Evolutionary conservation across 176 grass and related monocot species (phyloP), one percentile per base, ranked within the genome.

Genomic region (Triticum urartu): DNA sequence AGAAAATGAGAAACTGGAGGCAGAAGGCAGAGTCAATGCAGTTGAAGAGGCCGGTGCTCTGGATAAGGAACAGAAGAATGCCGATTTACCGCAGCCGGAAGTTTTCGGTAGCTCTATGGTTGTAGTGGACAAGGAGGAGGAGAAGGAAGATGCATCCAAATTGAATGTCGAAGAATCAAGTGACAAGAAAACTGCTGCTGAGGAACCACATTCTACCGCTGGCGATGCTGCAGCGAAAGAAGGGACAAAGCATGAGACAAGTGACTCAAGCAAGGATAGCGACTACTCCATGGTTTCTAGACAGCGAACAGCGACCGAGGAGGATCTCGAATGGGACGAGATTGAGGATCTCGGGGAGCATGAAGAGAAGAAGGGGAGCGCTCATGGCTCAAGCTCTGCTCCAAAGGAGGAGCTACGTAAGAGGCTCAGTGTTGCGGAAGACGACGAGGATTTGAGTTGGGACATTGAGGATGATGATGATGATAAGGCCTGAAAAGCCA

Each of bases 371-470:
- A 98, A 91, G 10, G 72, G 69, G 14, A 71, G 64, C 9, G 30
- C 78, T 18, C 60, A 84, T 2, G 85, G 35, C 54, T 75, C 72
- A n/a, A 95, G 64, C 67, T 50, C 92, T 61, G 80, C 83, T 85
- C 59, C 82, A 5, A 92, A 88, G 72, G 90, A 86, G 87, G 94
- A 98, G 72, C 24, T 98, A 52, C 88, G 84, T 36, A 98, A 90
- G 84, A 92, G 85, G 81, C 75, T 95, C 64, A 94, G 86, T 85
- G 91, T 81, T 48, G 86, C 88, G 5, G 96, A 95, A 77, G 95
- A 98, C 38, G 96, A 92, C 1, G 96, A 98, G 82, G 96, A 98
- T 89, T 92, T 98, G 85, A 95, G 86, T 87, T 98, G 96, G 96
- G 96, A 98, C 86, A 95, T 98, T 35, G 96, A 98, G 78, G 96